Evolutionary conservation across 192 early-diverging fungal species (phyloP), one percentile per base, ranked within the genome.

Genomic region (Backusella sp.): DNA sequence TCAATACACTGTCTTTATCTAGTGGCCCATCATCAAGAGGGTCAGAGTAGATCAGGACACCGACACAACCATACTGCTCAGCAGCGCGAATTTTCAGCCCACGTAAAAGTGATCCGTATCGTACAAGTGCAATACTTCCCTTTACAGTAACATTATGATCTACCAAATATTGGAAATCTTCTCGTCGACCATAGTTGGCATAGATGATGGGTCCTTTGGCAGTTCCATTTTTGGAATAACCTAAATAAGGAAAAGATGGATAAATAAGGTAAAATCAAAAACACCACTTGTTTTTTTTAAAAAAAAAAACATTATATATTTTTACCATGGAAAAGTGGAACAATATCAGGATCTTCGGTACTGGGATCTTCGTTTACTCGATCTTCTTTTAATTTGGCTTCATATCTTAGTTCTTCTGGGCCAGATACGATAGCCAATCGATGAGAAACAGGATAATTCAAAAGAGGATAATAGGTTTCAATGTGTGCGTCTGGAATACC

Each of bases 1-100:
- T 73, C 3, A 70, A 21, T 3, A 34, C 26, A 11, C 44, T 69
- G 49, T 80, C 74, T 23, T 80, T 80, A 41, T 76, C 72, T 4
- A 80, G 41, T n/a, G 82, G 87, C 6, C 91, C 91, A 68, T 91
- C 91, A 68, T 92, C 90, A 32, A 81, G 80, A 9, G 91, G 91
- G 62, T 92, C 91, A n/a, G 85, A 87, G 74, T 91, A 92, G 23
- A 92, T 84, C 14, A 92, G 72, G 66, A 85, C 84, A 23, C 90
- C 91, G 0, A 78, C 77, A 21, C 86, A 86, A 11, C 91, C 91
- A 28, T 71, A 76, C 2, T 80, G 70, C 77, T 89, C 84, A 21
- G 91, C 91, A 26, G 82, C 88, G 11, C 84, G 71, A 5, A 92
- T 85, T 73, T 92, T 91, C 30, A 90, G 35, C 8, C 88, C 85